These are phyloP conservation scores for Hemisphaericaspora xylofermentans DNA, from an alignment of 1,139 yeast genomes.

Conservation along the genomic window DNA sequence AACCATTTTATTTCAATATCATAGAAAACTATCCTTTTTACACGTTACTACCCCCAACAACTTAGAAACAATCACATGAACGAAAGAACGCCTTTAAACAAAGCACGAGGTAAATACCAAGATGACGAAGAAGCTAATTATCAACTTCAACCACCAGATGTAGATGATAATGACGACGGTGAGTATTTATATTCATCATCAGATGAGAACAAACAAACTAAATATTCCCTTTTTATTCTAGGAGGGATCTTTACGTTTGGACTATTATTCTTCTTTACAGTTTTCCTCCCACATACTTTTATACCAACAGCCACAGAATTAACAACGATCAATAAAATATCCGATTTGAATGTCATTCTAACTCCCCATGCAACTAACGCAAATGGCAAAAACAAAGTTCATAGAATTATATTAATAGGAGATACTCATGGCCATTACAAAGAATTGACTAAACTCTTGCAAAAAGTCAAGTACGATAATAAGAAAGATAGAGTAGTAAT, in stretches of 20 bases:
- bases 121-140: background rate
- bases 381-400: conserved; percentile 15
- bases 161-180: background rate
- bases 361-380: conserved; percentile 15
- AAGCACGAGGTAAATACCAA: conserved; percentile 7
- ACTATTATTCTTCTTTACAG: conserved; percentile 31
- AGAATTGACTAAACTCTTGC: conserved; percentile 52
- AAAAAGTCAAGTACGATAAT: conserved; percentile 42
- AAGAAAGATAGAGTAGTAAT: conserved; percentile 60
- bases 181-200: background rate
- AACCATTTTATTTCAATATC: too few species aligned
- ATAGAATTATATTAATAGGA: conserved; percentile 69
- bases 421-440: conserved; percentile 82
- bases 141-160: background rate
- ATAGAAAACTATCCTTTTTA: too few species aligned
- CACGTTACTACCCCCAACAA: too few species aligned
- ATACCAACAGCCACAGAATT: conserved; percentile 35
- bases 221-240: conserved; percentile 11
- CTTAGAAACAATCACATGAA: conserved; percentile 13
- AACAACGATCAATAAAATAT: conserved; percentile 27
- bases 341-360: conserved; percentile 25
- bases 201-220: conserved; percentile 15
- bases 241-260: conserved; percentile 21
- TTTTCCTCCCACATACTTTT: conserved; percentile 33
- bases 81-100: conserved; percentile 16